Evolutionary conservation across 2,329 filamentous ascomycete species (phyloP), one percentile per base, ranked within the genome.

Genomic region (Paraphoma chrysanthemicola): DNA sequence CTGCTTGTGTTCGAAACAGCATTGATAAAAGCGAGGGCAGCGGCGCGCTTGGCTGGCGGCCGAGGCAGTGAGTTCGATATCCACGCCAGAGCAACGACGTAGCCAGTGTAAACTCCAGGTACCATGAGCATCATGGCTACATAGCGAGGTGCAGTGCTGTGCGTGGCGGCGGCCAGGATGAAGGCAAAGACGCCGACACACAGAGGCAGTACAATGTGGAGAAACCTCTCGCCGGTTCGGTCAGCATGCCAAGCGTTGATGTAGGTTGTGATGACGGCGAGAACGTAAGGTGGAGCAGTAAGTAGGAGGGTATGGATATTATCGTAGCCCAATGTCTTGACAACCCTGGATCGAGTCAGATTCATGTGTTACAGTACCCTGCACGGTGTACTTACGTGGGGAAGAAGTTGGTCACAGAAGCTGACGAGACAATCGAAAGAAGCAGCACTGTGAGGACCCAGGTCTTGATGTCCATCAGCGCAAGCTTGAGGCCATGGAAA

Each of bases 11-110:
- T 92, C 16, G 84, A 86, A 9, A 91, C 81, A 2, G 88, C 88
- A 69, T 94, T 94, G 76, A 93, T 91, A 59, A 89, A 87, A 1
- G 90, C 91, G 5, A 94, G 74, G 0, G 89, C 90, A 0, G 89
- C 86, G 2, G 88, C 87, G 57, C 90, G 85, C 78, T 93, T 93
- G 2, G 90, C 87, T 0, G 90, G 89, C 3, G 91, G 91, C 5
- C 90, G 85, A 0, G 90, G 90, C 49, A 94, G 82, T 1, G 88
- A 89, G 70, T 90, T 91, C 45, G 85, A 87, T 61, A 93, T 92
- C 91, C 91, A 95, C 2, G 88, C 85, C 4, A 91, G 79, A 1
- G 83, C 82, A 1, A 91, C 88, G 0, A 90, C 89, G 51, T 78
- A 78, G 12, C 75, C 85, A 1, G 84, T 83, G 67, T 90, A 90